Base-by-base conservation (phyloP, 2,329 filamentous ascomycete species). In the Monilinia fructicola region DNA sequence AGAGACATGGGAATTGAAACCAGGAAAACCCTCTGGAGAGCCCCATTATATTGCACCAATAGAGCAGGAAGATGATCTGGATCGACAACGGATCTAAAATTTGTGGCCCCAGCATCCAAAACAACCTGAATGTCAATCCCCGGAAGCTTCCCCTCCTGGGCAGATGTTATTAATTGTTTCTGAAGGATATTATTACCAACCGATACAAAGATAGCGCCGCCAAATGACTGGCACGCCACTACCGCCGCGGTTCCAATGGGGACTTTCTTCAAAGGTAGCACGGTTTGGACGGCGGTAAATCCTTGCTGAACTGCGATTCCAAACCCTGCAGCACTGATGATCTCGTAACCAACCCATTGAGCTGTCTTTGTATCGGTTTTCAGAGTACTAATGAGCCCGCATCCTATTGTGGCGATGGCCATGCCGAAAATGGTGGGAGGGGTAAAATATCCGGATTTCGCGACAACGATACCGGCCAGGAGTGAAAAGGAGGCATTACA, bases 21-120 rank as follows among this genome's bases (percentile, higher is more conserved):
- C 68, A 84, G 84, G 72, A 84, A 87, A 0, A 81, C 81, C 67
- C 82, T 76, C 12, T 78, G 80, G 18, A 88, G 73, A 0, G 84
- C 81, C 11, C 75, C 68, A 71, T 86, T 87, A 75, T 88, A 88
- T 0, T 81, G 83, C 0, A 70, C 59, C 11, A 85, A 76, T 35
- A 87, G 81, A 1, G 76, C 77, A 2, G 73, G 68, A 1, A 86
- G 73, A 67, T 77, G 79, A 52, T 81, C 70, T 0, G 71, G 53
- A 0, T 78, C 74, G 50, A 87, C 80, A 4, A 76, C 74, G 0
- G 77, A 72, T 69, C 81, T 80, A 35, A 88, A 75, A 54, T 81
- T 78, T 0, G 84, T 84, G 16, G 75, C 76, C 28, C 76, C 76
- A 7, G 72, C 73, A 31, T 70, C 59, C 52, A 76, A 70, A 10